Base-by-base conservation (phyloP, 371 early-diverging fungal genomes). In the Actinomucor elegans region DNA sequence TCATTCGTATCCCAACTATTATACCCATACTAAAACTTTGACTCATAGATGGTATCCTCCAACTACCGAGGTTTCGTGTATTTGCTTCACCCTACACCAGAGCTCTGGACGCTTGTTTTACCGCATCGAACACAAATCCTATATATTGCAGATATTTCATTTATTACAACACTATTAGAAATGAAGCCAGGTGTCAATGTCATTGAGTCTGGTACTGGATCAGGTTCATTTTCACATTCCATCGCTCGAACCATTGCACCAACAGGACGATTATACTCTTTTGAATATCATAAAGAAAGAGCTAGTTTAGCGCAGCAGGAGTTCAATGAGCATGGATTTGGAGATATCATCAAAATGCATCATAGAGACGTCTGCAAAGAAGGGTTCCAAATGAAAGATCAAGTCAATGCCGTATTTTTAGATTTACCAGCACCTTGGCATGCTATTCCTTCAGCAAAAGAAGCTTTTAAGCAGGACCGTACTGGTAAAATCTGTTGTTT, bases 361-460 rank as follows among this genome's bases (percentile, higher is more conserved):
- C 89, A 89, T 48, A 76, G 94, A 17, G 96, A 98, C 72, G 97
- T 96, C 9, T 92, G 93, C 69, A 86, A 83, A 50, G 77, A 95
- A 58, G 98, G 98, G 4, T 96, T 97, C 68, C 92, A 80, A 10
- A 50, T 93, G 38, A 61, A 67, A 11, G 72, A 88, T 67, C 55
- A 64, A 27, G 95, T 89, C 0, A 86, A 90, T 58, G 93, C 96
- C 7, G 97, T 96, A 20, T 98, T 98, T 66, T 77, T 98, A 50
- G 98, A 98, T 78, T 73, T 98, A 53, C 98, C 98, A 8, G 90
- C 94, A 14, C 98, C 98, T 23, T 98, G 98, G 97, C 92, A 93
- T 12, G 96, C 95, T 0, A 77, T 98, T 34, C 81, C 71, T 1
- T 69, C 86, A 2, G 94, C 97, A 9, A 94, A 41, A 62, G 68